Conservation (phyloP, 148 eudicot species). For the Polygonum maritimum region DNA sequence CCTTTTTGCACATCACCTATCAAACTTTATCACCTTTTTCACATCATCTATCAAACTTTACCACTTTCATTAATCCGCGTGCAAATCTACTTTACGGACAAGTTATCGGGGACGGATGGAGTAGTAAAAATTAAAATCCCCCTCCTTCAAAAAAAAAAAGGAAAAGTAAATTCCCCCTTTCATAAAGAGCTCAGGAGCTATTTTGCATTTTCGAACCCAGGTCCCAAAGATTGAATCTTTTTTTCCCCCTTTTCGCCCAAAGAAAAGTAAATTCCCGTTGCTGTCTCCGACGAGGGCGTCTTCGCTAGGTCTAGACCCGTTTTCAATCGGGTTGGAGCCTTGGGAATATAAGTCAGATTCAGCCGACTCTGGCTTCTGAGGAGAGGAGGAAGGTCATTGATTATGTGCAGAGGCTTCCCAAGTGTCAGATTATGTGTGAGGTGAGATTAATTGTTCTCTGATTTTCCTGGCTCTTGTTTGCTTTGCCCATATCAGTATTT, state of each 20-base stretch:
- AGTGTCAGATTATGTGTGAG: constrained; percentile 43
- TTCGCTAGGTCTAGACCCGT: constrained; percentile 11
- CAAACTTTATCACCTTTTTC: no score
- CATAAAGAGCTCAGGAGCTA: background rate
- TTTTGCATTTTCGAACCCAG: background rate
- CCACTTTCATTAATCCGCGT: no score
- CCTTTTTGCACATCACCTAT: no score
- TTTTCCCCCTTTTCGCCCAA: background rate
- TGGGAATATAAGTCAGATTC: constrained; percentile 54
- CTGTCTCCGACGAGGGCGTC: constrained; percentile 16
- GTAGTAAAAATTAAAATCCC: no score
- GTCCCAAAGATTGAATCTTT: background rate
- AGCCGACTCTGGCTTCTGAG: constrained; percentile 53
- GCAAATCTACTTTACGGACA: no score
- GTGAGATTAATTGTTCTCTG: constrained; percentile 17
- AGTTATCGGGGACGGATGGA: no score
- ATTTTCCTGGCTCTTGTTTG: background rate
- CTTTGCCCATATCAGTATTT: background rate
- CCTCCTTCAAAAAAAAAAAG: no score
- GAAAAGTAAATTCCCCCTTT: no score
- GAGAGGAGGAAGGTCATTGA: constrained; percentile 49
- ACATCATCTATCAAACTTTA: no score
- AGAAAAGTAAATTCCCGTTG: constrained; percentile 4
- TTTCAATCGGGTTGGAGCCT: constrained; percentile 18
- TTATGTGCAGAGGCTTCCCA: constrained; percentile 52